A percentile compares a stretch with the other conserved stretches of the same genome.
phyloP scores from a whole-genome alignment of 768 basidiomycete species.

The Cystoderma amianthinum region DNA sequence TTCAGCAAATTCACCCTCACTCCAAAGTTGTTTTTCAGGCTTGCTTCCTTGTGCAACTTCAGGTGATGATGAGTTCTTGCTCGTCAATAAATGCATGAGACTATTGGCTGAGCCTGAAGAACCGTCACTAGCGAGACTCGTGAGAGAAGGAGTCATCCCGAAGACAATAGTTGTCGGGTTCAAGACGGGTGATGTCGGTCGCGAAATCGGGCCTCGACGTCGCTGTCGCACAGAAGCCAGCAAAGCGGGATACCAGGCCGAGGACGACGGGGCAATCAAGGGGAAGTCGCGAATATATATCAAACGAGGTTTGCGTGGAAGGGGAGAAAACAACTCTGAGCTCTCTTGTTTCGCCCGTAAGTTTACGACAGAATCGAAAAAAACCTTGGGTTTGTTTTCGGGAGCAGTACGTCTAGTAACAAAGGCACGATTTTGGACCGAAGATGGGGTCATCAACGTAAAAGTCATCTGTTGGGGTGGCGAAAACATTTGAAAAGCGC shows the following conservation, averaged over 20 bases:
- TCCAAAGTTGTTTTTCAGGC: slow-evolving; percentile 44
- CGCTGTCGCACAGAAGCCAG: slow-evolving; percentile 73
- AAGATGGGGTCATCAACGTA: slow-evolving; percentile 29
- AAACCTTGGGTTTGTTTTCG: slow-evolving; percentile 55
- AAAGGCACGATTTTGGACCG: slow-evolving; percentile 29
- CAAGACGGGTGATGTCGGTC: slow-evolving; percentile 49
- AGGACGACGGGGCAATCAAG: slow-evolving; percentile 64
- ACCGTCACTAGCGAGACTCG: slow-evolving; percentile 30
- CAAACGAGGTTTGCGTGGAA: slow-evolving; percentile 51
- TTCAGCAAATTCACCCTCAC: slow-evolving; percentile 60
- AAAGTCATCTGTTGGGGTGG: slow-evolving; percentile 33
- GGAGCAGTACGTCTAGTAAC: slow-evolving; percentile 34
- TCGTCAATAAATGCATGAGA: slow-evolving; percentile 39
- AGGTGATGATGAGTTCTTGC: slow-evolving; percentile 26
- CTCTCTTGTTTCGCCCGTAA: slow-evolving; percentile 26
- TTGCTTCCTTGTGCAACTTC: slow-evolving; percentile 22
- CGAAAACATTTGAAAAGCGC: slow-evolving; percentile 18
- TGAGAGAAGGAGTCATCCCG: slow-evolving; percentile 77
- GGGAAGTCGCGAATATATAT: slow-evolving; percentile 82
- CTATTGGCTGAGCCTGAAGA: slow-evolving; percentile 22
- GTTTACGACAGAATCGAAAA: slow-evolving; percentile 78
- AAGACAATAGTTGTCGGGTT: slow-evolving; percentile 82
- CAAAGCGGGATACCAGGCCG: slow-evolving; percentile 77
- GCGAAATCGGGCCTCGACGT: slow-evolving; percentile 56
- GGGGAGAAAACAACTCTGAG: slow-evolving; percentile 17